Percentiles rank a stretch among this genome's conserved stretches.
Conservation (phyloP, 495 filamentous ascomycete species). For the Penicillium desertorum region DNA sequence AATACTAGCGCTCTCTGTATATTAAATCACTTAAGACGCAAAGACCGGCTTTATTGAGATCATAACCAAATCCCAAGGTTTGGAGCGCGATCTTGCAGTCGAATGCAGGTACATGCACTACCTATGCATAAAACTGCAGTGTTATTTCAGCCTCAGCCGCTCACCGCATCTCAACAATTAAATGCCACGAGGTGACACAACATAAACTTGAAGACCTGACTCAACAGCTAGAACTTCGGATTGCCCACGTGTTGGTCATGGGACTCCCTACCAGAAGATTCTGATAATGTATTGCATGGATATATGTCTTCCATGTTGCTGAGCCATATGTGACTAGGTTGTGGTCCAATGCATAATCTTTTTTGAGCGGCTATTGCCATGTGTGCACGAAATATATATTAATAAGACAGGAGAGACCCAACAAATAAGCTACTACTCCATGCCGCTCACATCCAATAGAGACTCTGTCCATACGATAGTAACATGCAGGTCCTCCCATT, state of each 20-base stretch:
- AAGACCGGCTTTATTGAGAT: slow-evolving; percentile 20
- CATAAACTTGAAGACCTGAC: slow-evolving; percentile 8
- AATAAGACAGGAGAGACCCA: not conserved
- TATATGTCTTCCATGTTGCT: not conserved
- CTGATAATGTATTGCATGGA: not conserved
- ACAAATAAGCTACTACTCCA: not conserved
- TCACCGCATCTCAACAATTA: slow-evolving; percentile 7
- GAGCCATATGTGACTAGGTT: not conserved
- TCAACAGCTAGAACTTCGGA: not conserved
- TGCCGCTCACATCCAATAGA: not conserved
- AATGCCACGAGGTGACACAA: slow-evolving; percentile 18
- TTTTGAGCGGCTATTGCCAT: not conserved
- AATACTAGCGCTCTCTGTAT: not conserved
- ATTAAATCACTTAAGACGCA: slow-evolving; percentile 12
- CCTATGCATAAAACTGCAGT: slow-evolving; percentile 12
- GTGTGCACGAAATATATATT: not conserved
- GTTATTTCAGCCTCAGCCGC: slow-evolving; percentile 21
- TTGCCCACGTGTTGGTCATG: not conserved
- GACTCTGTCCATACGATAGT: not conserved
- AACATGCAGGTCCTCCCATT: not conserved
- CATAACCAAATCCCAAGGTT: slow-evolving; percentile 5
- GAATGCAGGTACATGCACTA: slow-evolving; percentile 24
- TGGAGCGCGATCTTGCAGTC: slow-evolving; percentile 13
- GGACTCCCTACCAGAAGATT: not conserved
- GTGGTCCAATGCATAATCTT: not conserved